A percentile compares a stretch with the other conserved stretches of the same genome.
phyloP scores from a whole-genome alignment of 495 filamentous ascomycete species.

The Trichoderma erinaceum region DNA sequence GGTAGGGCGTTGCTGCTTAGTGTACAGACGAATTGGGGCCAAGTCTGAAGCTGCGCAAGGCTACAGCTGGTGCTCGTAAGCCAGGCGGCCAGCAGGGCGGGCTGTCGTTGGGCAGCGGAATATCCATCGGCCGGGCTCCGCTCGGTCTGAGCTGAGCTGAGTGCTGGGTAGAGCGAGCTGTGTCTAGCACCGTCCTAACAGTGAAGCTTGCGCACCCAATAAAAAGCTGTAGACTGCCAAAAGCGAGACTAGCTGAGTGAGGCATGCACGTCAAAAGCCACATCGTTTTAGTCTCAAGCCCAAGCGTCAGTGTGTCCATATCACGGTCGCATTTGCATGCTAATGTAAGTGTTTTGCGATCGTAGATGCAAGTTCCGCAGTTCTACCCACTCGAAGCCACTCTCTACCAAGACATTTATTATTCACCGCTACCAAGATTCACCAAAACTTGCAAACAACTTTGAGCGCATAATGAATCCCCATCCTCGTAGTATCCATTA shows the following conservation, averaged over 20 bases:
- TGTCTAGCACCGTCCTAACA: not conserved
- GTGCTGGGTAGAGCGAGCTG: not conserved
- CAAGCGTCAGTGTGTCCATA: not conserved
- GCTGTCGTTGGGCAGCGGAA: not conserved
- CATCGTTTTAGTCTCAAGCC: not conserved
- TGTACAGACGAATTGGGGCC: not conserved
- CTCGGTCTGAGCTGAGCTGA: not conserved
- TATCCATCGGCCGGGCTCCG: not conserved
- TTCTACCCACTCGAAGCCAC: not conserved
- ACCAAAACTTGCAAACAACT: too few relatives aligned
- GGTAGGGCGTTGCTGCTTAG: not conserved
- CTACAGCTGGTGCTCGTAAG: conserved; percentile 14
- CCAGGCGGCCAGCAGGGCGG: not conserved
- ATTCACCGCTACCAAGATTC: too few relatives aligned
- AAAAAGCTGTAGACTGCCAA: too few relatives aligned
- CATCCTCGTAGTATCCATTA: too few relatives aligned
- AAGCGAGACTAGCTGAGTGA: not conserved
- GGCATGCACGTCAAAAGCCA: not conserved
- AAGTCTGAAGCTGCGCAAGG: conserved; percentile 11
- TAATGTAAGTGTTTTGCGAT: too few relatives aligned
- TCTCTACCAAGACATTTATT: too few relatives aligned
- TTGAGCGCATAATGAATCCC: too few relatives aligned
- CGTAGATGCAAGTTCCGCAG: not conserved
- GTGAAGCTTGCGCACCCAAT: not conserved
- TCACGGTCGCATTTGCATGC: too few relatives aligned